Base-by-base conservation (phyloP, 352 stramenopile genomes). In the Aphanomyces cochlioides region DNA sequence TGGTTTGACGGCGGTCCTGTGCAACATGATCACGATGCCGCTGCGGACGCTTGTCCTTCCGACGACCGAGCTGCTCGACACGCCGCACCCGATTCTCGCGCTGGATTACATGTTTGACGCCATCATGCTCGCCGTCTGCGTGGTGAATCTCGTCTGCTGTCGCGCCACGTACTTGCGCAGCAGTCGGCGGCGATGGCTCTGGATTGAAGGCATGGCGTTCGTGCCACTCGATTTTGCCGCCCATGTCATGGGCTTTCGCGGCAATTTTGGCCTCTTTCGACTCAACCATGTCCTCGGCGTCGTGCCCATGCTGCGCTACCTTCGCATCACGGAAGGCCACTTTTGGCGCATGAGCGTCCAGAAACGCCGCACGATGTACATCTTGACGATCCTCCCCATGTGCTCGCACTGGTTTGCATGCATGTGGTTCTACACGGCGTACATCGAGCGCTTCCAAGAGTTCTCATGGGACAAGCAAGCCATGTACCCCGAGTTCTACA, bases 271-370 rank as follows among this genome's bases (percentile, higher is more conserved):
- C 39, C 21, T 61, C 7, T 70, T 19, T 19, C 64, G 64, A 7
- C 64, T 70, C 54, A 70, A 70, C 54, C 64, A 70, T 4, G 2
- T 70, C 10, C 21, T 70, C 15, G 36, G 47, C 3, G 6, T 61
- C n/a, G 45, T 70, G 34, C 45, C 64, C 19, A 28, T 70, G 19
- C 19, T 47, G 21, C 64, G 64, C 2, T 59, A 70, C 54, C 50
- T 70, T 7, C 48, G 64, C 37, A 61, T 70, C 54, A 54, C 64
- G 34, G 64, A 70, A 50, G 64, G 45, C 28, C 56, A 70, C 54
- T 70, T 70, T 53, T 70, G 64, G 64, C 48, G 64, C 34, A n/a
- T 70, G 34, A 61, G 45, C 10, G 64, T 70, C 5, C 64, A 70
- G 38, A 70, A 40, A 48, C 64, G 64, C 37, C 64, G 64, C 6